Base-by-base conservation (phyloP, 306 rosid genomes). In the Fragaria nilgerrensis region DNA sequence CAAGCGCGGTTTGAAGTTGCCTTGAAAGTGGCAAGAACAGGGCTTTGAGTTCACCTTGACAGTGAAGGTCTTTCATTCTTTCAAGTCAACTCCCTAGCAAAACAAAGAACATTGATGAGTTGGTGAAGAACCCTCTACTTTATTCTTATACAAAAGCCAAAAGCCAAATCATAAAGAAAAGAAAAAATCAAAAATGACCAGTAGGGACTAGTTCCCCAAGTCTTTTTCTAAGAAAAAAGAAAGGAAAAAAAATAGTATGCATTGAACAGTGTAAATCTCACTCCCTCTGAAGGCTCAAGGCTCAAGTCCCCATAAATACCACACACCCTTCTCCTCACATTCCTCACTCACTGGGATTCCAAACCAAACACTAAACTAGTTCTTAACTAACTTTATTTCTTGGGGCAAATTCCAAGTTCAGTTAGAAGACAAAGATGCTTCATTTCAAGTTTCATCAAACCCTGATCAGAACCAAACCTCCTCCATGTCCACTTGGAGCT, bases 401-500 rank as follows among this genome's bases (percentile, higher is more conserved):
- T 63, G 68, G 68, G 7, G 13, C 19, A 36, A 19, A 65, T 2
- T 65, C 70, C 69, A 64, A 45, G 55, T 27, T 44, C 16, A 2
- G 3, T 4, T 13, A 65, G 7, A 23, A n/a, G 17, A 75, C 52
- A 70, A 37, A 23, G 65, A 78, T 78, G 82, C 65, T 78, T 48
- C 72, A 63, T 3, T 36, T 22, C 44, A 71, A 45, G 53, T 32
- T 8, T 62, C 49, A 32, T 71, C 70, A 61, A 15, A 47, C 53
- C 62, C 32, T 48, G 70, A 61, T 75, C 75, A 32, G 39, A 8
- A 76, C 73, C 9, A 68, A 47, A 20, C 27, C 52, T 34, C 45
- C 69, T 34, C 44, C 44, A 64, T 7, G 44, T 76, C 79, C 73
- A 9, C 3, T 1, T 50, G 79, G 65, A 48, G 64, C 50, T 66